Base-by-base conservation (phyloP, 495 filamentous ascomycete genomes). In the Gamarada debralockiae region DNA sequence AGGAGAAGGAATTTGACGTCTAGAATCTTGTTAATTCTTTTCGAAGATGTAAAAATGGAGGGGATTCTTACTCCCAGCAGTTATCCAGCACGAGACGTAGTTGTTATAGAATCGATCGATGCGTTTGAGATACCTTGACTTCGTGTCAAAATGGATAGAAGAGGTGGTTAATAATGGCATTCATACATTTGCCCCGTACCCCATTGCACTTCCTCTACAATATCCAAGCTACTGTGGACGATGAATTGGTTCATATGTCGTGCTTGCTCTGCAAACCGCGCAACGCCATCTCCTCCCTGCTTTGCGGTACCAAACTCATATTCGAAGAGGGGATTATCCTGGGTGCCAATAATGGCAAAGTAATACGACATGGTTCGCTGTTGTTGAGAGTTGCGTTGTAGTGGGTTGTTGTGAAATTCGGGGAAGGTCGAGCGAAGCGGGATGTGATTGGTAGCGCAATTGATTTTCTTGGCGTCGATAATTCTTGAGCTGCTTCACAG, bases 161-260 rank as follows among this genome's bases (percentile, higher is more conserved):
- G 41, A 23, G n/a, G 20, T 3, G 41, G 27, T 29, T 10, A 36
- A 48, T 23, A 29, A 6, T 20, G 37, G 25, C 4, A 70, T 67
- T 14, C 31, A 39, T 70, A 95, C 89, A 93, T 86, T 64, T 84
- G 81, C 13, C 85, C 84, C 56, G 70, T 85, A 12, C 77, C 83
- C 93, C 95, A 98, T 69, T 97, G 92, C 17, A 90, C 79, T 63
- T 98, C 93, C 69, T 97, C 93, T 20, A 96, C 84, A 40, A 97
- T 90, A 65, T 98, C 93, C 38, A 98, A 73, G 59, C 85, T 86
- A 48, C 85, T 87, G 72, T 98, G 92, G 41, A 93, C 84, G 68
- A 98, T 87, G 75, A 97, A 97, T 69, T 96, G 93, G 74, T 95
- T 97, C 82, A 96, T 88, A 66, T 92, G 85, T 45, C 88, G 82